Base-by-base conservation (phyloP, 2,329 filamentous ascomycete genomes). In the Rutstroemia sp. region DNA sequence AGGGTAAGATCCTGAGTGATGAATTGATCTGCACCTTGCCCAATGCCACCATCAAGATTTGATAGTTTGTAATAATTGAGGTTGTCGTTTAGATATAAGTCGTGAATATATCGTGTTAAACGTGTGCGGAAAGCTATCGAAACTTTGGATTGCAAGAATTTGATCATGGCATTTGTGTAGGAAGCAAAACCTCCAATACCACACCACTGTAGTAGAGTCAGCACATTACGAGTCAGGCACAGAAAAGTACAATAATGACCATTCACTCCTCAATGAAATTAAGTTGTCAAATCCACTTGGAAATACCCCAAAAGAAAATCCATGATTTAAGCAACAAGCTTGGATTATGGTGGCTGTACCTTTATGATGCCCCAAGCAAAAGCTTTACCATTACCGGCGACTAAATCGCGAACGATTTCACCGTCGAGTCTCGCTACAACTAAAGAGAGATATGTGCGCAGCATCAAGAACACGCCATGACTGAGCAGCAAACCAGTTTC, bases 81-180 rank as follows among this genome's bases (percentile, higher is more conserved):
- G 64, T 94, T 91, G 56, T 95, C 88, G 70, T 95, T 96, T 16
- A 99, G 80, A 67, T 99, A 99, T 8, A 99, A 76, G 67, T 99
- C 94, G 72, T 99, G 94, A 54, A 99, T 96, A 70, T 99, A 99
- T 64, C 94, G 80, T 2, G 94, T 99, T 14, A 99, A 78, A 10
- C 94, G 84, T 4, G 94, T 99, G 44, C 94, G 86, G 79, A 99
- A 99, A 36, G 95, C 92, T 63, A 99, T 99, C 6, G 92, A 96
- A 54, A 99, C 91, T 75, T 99, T 99, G 51, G 89, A 92, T 73
- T 99, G 92, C 60, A 99, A 80, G 73, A 89, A 99, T 72, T 97
- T 97, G 78, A 99, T 99, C 88, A 95, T 96, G 54, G 92, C 91
- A 71, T 99, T 99, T 51, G 92, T 96, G 69, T 99, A 99, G 0